phyloP scores from a whole-genome alignment of 23 red algal species.

The Agarophyton chilense region DNA sequence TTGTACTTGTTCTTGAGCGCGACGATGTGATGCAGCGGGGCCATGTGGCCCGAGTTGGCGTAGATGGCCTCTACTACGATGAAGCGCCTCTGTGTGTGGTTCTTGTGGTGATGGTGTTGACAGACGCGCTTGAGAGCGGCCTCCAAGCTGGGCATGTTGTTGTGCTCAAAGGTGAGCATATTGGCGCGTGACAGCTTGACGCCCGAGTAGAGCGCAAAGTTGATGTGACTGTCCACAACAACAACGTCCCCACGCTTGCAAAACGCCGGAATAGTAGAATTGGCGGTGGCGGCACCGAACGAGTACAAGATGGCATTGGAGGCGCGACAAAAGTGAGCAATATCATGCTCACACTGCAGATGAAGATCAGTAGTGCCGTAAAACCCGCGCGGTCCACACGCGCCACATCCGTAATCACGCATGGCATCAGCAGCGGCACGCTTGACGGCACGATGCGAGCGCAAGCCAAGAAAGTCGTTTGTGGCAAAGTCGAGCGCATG shows the following conservation, averaged over 20 bases:
- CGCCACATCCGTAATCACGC: slow-evolving; percentile 75
- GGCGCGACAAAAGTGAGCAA: slow-evolving; percentile 73
- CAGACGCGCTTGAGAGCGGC: slow-evolving; percentile 42
- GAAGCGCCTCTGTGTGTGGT: slow-evolving; percentile 72
- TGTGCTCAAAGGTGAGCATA: slow-evolving; percentile 76
- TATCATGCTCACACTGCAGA: slow-evolving; percentile 73
- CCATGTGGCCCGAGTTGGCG: slow-evolving; percentile 70
- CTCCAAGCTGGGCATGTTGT: slow-evolving; percentile 75
- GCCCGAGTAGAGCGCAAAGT: slow-evolving; percentile 72
- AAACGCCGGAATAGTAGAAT: slow-evolving; percentile 88
- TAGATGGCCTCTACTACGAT: slow-evolving; percentile 93
- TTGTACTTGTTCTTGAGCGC: slow-evolving; percentile 68
- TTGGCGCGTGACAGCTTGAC: slow-evolving; percentile 74
- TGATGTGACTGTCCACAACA: slow-evolving; percentile 73
- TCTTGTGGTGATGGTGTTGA: slow-evolving; percentile 24
- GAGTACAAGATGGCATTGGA: slow-evolving; percentile 88
- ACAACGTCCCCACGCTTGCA: slow-evolving; percentile 92
- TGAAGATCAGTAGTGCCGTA: slow-evolving; percentile 94
- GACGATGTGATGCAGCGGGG: slow-evolving; percentile 75
- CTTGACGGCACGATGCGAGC: slow-evolving; percentile 33
- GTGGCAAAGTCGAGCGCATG: slow-evolving; percentile 69
- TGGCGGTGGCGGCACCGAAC: slow-evolving; percentile 85
- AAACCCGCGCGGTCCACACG: slow-evolving; percentile 96
- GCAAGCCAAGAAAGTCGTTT: slow-evolving; percentile 74
- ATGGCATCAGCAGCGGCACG: slow-evolving; percentile 49